Evolutionary conservation across 352 stramenopile species (phyloP).

Genomic region (Phytopythium litorale): DNA sequence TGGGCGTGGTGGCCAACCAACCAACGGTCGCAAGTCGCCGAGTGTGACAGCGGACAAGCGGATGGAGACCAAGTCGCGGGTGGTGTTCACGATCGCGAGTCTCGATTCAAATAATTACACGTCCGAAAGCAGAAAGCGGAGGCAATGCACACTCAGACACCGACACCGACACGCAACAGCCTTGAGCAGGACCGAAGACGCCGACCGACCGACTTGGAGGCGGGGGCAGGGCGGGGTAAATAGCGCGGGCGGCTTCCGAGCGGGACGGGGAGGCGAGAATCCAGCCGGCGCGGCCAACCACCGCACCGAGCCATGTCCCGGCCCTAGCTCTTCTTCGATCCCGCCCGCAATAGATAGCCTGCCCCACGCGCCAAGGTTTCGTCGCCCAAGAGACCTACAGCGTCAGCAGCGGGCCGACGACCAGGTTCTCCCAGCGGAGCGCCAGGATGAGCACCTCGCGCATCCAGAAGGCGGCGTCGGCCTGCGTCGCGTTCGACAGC

Average conservation of each 20-base stretch:
- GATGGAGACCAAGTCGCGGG: neutral
- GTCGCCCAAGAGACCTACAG: slow-evolving; percentile 10
- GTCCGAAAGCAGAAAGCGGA: neutral
- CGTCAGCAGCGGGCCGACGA: slow-evolving; percentile 46
- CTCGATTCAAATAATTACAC: slow-evolving; percentile 2
- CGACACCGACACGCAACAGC: neutral
- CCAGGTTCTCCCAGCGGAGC: slow-evolving; percentile 50
- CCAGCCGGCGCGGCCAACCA: slow-evolving; percentile 1
- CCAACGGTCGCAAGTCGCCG: too few species aligned
- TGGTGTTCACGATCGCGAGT: neutral
- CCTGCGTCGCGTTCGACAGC: slow-evolving; percentile 30
- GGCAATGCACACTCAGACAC: neutral
- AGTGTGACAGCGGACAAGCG: neutral
- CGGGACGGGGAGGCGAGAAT: slow-evolving; percentile 9
- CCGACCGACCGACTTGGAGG: neutral
- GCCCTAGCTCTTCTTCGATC: slow-evolving; percentile 5
- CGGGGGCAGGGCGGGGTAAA: slow-evolving; percentile 4
- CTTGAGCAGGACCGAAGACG: neutral
- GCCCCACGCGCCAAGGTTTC: neutral
- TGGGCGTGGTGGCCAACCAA: too few species aligned
- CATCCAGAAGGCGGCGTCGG: slow-evolving; percentile 56
- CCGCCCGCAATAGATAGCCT: slow-evolving; percentile 8
- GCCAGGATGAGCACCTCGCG: slow-evolving; percentile 48
- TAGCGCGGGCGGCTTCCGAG: slow-evolving; percentile 4
- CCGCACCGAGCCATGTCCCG: slow-evolving; percentile 2